These are phyloP conservation scores for Epichloe sibirici DNA, from an alignment of 2,329 filamentous ascomycete genomes.

Conservation along the genomic window DNA sequence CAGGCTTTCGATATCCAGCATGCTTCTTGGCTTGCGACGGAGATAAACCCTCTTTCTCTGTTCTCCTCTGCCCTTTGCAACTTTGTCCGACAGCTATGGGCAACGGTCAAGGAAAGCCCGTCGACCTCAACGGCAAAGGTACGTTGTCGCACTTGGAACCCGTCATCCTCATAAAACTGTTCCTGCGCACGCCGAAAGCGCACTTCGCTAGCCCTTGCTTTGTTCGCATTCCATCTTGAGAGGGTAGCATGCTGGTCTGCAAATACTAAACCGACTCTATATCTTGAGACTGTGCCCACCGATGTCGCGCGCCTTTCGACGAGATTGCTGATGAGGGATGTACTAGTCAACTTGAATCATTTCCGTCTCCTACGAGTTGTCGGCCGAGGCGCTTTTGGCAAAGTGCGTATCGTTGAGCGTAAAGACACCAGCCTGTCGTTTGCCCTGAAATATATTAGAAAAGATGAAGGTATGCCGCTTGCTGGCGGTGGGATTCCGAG, in stretches of 20 bases:
- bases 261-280: too few species aligned
- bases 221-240: too few species aligned
- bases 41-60: conserved; percentile 13
- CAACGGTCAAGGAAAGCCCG: conserved; percentile 87
- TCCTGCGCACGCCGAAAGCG: neutral
- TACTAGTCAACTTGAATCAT: conserved; percentile 84
- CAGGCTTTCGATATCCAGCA: conserved; percentile 10
- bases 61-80: conserved; percentile 14
- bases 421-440: conserved; percentile 93
- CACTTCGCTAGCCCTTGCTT: neutral
- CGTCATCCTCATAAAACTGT: conserved; percentile 4
- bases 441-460: conserved; percentile 94
- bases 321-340: neutral
- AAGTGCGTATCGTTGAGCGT: conserved; percentile 94
- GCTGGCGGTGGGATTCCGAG: neutral
- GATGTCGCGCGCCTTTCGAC: neutral
- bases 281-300: neutral
- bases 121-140: conserved; percentile 91
- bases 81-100: conserved; percentile 59
- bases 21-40: conserved; percentile 13
- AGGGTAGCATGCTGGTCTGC: too few species aligned
- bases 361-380: conserved; percentile 92
- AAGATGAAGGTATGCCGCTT: conserved; percentile 72
- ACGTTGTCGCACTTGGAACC: conserved; percentile 15
- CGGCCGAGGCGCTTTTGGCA: conserved; percentile 94